Evolutionary conservation across 495 filamentous ascomycete genomes (phyloP).

Genomic region (Penicillium robsamsonii): DNA sequence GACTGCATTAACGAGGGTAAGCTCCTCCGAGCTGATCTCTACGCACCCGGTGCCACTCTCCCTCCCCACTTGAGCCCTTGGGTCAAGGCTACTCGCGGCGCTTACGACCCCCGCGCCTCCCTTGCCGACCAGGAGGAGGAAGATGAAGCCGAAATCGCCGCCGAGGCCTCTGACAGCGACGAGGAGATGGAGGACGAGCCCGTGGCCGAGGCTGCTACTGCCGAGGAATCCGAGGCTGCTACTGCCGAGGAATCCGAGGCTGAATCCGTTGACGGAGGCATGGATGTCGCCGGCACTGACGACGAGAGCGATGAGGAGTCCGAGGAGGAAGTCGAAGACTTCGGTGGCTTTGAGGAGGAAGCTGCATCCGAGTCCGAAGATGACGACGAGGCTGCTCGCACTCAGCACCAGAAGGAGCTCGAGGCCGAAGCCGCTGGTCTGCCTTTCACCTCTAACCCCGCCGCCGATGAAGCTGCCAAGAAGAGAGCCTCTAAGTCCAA

Average conservation of each 20-base stretch:
- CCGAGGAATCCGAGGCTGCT: constrained; percentile 40
- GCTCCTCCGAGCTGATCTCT: constrained; percentile 81
- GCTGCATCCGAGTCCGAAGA: constrained; percentile 49
- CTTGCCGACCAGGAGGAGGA: constrained; percentile 76
- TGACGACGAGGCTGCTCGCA: constrained; percentile 50
- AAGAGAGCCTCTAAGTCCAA: constrained; percentile 64
- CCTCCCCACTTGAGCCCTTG: constrained; percentile 96
- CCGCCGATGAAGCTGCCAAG: constrained; percentile 43
- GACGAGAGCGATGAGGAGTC: constrained; percentile 49
- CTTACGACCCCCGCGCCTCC: constrained; percentile 82
- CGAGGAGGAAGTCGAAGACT: constrained; percentile 37
- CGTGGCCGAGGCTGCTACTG: constrained; percentile 15
- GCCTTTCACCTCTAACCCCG: constrained; percentile 41
- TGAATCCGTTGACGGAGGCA: constrained; percentile 51
- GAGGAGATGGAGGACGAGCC: constrained; percentile 46
- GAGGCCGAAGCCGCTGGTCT: constrained; percentile 79
- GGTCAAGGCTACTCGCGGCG: constrained; percentile 79
- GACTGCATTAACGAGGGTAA: constrained; percentile 89
- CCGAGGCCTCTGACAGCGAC: constrained; percentile 51
- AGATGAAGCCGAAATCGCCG: constrained; percentile 72
- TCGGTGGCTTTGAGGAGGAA: constrained; percentile 44
- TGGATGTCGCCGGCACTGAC: constrained; percentile 56
- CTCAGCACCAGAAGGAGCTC: constrained; percentile 78
- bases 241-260: constrained; percentile 41
- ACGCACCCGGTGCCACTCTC: constrained; percentile 82